Base-by-base conservation (phyloP, 2,329 filamentous ascomycete species). In the Diaporthe sp. region DNA sequence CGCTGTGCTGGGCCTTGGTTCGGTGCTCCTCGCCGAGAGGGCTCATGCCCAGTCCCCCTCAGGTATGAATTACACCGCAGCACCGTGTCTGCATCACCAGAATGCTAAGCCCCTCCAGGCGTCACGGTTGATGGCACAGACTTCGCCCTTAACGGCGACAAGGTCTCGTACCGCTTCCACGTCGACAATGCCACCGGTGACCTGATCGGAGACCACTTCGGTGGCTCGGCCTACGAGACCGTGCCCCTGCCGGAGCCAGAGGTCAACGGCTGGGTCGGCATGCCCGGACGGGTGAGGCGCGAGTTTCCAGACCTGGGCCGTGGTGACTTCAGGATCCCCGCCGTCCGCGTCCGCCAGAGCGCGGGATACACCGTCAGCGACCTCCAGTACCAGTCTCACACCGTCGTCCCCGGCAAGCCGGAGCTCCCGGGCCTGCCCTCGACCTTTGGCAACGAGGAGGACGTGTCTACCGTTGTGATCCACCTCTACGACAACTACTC, bases 231-330 rank as follows among this genome's bases (percentile, higher is more conserved):
- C 4, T 87, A 86, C 3, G 91, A 92, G 68, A 86, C 89, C 22
- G 84, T 88, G 2, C 7, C 72, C 28, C 34, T 74, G 19, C 62
- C 62, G 15, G 62, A 25, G 31, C 85, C 87, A 0, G 83, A 85
- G 1, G 84, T 86, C 51, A 80, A 86, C 25, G 92, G 92, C 59
- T 93, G 91, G 91, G 84, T 87, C 49, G 83, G 87, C 44, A 79
- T 85, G 67, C 81, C 87, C 49, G 87, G 87, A 15, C 90, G 89
- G 57, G 80, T 87, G 22, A 87, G 89, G 22, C 88, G 92, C 39
- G 92, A 93, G 79, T 92, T 92, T 72, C 92, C 92, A 2, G 91
- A 93, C 75, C 83, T 91, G 6, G 91, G 92, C 1, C 87, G 91
- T 10, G 91, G 91, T 22, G 92, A 93, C 79, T 91, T 92, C 77